Percentiles rank a stretch among this genome's conserved stretches.
Evolutionary conservation across 2,329 filamentous ascomycete genomes (phyloP).

Genomic region (Neonectria coccinea): DNA sequence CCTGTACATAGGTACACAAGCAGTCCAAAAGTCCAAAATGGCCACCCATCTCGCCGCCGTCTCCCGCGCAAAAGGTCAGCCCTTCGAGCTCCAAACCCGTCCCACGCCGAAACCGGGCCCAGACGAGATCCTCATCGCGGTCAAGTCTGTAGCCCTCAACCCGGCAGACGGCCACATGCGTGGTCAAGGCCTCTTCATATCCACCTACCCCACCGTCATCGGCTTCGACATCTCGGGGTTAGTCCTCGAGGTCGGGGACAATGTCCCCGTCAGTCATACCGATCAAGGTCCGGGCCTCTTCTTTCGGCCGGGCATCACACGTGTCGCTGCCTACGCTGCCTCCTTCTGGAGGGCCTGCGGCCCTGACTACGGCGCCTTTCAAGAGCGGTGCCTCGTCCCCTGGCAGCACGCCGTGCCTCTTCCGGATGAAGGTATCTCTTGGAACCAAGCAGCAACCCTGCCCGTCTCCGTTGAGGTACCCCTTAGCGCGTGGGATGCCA

Average conservation of each 20-base stretch:
- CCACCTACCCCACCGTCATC: conserved; percentile 55
- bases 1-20: background rate
- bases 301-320: conserved; percentile 51
- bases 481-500: conserved; percentile 53
- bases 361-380: conserved; percentile 61
- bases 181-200: conserved; percentile 55
- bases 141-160: conserved; percentile 62
- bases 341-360: conserved; percentile 56
- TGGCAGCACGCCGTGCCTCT: conserved; percentile 55
- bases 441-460: conserved; percentile 55
- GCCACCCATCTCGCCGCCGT: conserved; percentile 57
- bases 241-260: conserved; percentile 55
- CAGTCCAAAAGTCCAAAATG: conserved; percentile 39
- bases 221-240: conserved; percentile 59
- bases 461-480: conserved; percentile 54
- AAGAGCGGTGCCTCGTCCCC: conserved; percentile 56
- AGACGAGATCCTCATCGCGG: conserved; percentile 59
- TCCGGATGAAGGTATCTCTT: conserved; percentile 49
- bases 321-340: conserved; percentile 54
- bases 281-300: conserved; percentile 22
- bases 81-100: conserved; percentile 53
- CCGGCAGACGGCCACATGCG: conserved; percentile 59
- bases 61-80: conserved; percentile 49
- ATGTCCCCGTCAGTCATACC: conserved; percentile 47
- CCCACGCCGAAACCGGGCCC: conserved; percentile 59